Evolutionary conservation across 2,329 filamentous ascomycete species (phyloP), one percentile per base, ranked within the genome.

Genomic region (Penicillium sp.): DNA sequence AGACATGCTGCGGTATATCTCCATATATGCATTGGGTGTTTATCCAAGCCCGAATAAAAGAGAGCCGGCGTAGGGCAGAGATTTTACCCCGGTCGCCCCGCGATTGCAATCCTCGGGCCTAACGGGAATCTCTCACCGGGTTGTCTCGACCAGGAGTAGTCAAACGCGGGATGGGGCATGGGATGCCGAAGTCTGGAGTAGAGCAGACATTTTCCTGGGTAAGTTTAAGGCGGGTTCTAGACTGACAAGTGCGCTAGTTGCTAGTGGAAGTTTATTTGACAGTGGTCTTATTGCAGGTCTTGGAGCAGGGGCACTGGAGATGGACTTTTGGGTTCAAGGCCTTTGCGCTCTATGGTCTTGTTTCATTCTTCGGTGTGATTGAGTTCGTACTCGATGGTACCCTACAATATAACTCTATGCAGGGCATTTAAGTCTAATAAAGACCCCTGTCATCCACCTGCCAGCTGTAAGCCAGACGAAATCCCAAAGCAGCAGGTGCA

Each of bases 1-100:
- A n/a, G n/a, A n/a, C n/a, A n/a, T n/a, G n/a, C n/a, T n/a, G n/a
- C n/a, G n/a, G n/a, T n/a, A n/a, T n/a, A n/a, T n/a, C n/a, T n/a
- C n/a, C n/a, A n/a, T n/a, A n/a, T n/a, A n/a, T n/a, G n/a, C n/a
- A n/a, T n/a, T n/a, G n/a, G n/a, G n/a, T n/a, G n/a, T n/a, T n/a
- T n/a, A n/a, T n/a, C n/a, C n/a, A n/a, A n/a, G n/a, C n/a, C n/a
- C n/a, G n/a, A n/a, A n/a, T n/a, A n/a, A n/a, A n/a, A n/a, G n/a
- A n/a, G n/a, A n/a, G n/a, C n/a, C n/a, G n/a, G n/a, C n/a, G n/a
- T n/a, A n/a, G n/a, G n/a, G n/a, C n/a, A n/a, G n/a, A n/a, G 8
- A 40, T n/a, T 16, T 13, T 18, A 46, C 39, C 44, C 44, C 44
- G 38, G 35, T 8, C 23, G 22, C 44, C 44, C 31, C 43, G 43